phyloP scores from a whole-genome alignment of 192 early-diverging fungal genomes.

The Rhizoclosmatium globosum region DNA sequence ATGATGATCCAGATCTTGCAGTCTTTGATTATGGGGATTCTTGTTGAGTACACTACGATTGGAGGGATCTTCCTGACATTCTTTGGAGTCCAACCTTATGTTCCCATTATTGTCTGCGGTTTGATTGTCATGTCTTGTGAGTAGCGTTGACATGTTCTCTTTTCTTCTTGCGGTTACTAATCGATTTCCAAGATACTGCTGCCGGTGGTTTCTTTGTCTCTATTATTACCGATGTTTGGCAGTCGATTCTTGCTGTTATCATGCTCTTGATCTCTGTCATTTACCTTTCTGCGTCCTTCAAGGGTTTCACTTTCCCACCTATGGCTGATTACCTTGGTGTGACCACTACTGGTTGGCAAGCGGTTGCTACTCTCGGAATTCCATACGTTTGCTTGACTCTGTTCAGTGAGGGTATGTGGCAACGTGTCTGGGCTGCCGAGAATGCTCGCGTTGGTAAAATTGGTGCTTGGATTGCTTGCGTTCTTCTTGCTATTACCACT shows the following conservation, averaged over 20 bases:
- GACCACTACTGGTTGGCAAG: slow-evolving; percentile 49
- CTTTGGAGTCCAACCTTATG: slow-evolving; percentile 34
- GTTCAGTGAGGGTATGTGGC: slow-evolving; percentile 58
- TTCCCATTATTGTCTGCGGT: slow-evolving; percentile 50
- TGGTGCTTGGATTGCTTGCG: slow-evolving; percentile 43
- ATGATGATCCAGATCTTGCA: slow-evolving; percentile 24
- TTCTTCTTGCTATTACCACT: slow-evolving; percentile 36
- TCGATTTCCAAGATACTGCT: too few species aligned
- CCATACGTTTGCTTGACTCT: slow-evolving; percentile 49
- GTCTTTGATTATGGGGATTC: slow-evolving; percentile 27
- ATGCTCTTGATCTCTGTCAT: slow-evolving; percentile 42
- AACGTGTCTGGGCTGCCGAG: slow-evolving; percentile 55
- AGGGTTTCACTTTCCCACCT: slow-evolving; percentile 12
- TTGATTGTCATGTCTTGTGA: slow-evolving; percentile 50
- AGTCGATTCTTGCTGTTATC: slow-evolving; percentile 39
- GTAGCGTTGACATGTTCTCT: too few species aligned
- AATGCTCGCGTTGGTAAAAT: slow-evolving; percentile 36
- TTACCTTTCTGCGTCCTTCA: slow-evolving; percentile 54
- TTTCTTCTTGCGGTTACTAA: too few species aligned
- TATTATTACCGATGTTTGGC: slow-evolving; percentile 52
- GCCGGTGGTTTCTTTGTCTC: slow-evolving; percentile 55
- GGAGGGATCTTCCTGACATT: slow-evolving; percentile 44
- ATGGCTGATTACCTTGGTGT: slow-evolving; percentile 39
- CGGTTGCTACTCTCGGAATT: slow-evolving; percentile 43
- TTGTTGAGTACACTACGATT: slow-evolving; percentile 53